Evolutionary conservation across 2,329 filamentous ascomycete species (phyloP), one percentile per base, ranked within the genome.

Genomic region (Aspergillus novoparasiticus): DNA sequence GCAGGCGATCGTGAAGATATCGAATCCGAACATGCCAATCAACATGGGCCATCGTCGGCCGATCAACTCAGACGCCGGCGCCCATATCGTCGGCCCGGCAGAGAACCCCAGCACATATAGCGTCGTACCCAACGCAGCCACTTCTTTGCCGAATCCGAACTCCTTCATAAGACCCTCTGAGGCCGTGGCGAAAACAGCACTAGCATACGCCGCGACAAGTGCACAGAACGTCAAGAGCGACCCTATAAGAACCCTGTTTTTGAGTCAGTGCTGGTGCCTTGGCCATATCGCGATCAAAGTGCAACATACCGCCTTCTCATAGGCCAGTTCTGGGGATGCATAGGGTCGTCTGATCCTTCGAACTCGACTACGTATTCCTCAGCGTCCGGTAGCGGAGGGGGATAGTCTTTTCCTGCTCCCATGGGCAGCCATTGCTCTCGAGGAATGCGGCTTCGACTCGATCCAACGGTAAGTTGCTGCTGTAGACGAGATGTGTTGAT

Each of bases 131-230:
- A 84, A 71, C 0, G 75, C 77, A 2, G 77, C 71, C 2, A 82
- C 77, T 63, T 82, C 76, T 2, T 62, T 68, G 9, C 78, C 73
- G 12, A 83, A 79, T 6, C 78, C 65, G 65, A 84, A 84, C 28
- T 83, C 75, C 6, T 61, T 56, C 26, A 85, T 84, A 6, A 91
- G 82, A 16, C 79, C 71, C 6, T 67, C 64, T 1, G 87, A 90
- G 5, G 88, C 88, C 30, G 87, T 80, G 1, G 88, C 90, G 79
- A 91, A 92, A 70, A 91, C 87, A 74, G 85, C 88, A 6, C 73
- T 76, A 0, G 77, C 80, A 60, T 85, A 85, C 0, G 83, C 80
- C 1, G 81, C 76, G 2, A 78, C 72, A 16, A 85, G 72, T 2
- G 68, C 69, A 57, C 63, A 64, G 36, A 61, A 72, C 8, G 61